phyloP scores from a whole-genome alignment of 2,329 filamentous ascomycete species.

The Pseudogymnoascus verrucosus region DNA sequence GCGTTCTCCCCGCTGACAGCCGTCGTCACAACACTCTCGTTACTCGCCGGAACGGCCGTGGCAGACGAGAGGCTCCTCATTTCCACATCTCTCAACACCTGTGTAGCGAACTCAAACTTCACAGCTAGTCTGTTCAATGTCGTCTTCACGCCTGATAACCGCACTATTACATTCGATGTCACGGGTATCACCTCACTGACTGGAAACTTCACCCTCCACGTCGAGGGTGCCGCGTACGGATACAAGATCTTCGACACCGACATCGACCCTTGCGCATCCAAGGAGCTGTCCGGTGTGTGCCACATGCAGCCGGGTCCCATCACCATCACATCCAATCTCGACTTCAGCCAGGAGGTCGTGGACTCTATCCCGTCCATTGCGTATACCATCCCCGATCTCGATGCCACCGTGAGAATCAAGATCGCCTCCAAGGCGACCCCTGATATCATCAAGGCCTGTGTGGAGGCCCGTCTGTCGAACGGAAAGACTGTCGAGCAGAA shows the following conservation, averaged over 20 bases:
- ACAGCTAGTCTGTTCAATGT: conserved; percentile 85
- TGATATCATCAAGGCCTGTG: conserved; percentile 65
- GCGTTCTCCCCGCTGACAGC: background rate
- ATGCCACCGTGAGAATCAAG: conserved; percentile 73
- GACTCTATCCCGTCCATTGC: conserved; percentile 70
- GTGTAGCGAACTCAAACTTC: conserved; percentile 77
- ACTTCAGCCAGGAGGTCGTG: conserved; percentile 49
- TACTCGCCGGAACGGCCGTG: conserved; percentile 28
- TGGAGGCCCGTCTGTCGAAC: conserved; percentile 83
- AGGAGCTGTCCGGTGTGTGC: conserved; percentile 65
- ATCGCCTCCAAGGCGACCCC: conserved; percentile 60
- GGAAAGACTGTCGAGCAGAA: conserved; percentile 85
- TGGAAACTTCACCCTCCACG: conserved; percentile 70
- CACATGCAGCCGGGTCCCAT: conserved; percentile 85
- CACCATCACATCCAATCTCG: conserved; percentile 63
- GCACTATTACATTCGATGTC: conserved; percentile 64
- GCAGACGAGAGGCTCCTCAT: conserved; percentile 61
- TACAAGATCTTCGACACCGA: conserved; percentile 59
- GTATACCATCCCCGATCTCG: conserved; percentile 83
- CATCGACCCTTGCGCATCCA: conserved; percentile 67
- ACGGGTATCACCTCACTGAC: conserved; percentile 76
- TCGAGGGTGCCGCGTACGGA: conserved; percentile 75
- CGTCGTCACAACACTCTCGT: conserved; percentile 11
- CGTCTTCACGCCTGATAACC: conserved; percentile 67
- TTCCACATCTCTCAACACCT: conserved; percentile 77